Conservation (phyloP, 441 rosid genomes). For the Aleurites moluccanus region DNA sequence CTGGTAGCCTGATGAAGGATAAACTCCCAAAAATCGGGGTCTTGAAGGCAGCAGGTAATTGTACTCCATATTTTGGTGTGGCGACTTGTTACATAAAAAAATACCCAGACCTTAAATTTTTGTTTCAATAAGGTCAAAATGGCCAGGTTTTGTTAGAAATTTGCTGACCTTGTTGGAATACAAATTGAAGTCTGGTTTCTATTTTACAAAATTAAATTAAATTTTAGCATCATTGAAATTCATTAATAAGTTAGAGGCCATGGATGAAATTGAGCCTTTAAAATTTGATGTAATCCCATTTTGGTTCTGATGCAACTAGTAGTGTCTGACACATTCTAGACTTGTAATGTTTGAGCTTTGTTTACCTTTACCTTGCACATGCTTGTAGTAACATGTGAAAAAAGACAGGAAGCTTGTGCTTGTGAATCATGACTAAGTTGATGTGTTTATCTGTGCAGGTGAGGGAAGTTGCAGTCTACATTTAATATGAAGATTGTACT, state of each 20-base stretch:
- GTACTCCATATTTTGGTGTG: no score
- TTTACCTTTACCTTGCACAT: neutral
- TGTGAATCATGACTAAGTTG: no score
- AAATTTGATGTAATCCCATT: neutral
- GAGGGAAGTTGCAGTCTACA: constrained; percentile 15
- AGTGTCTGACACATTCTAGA: no score
- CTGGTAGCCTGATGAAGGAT: constrained; percentile 41
- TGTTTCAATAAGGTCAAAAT: no score
- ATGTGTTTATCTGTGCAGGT: constrained; percentile 26
- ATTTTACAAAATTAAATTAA: neutral
- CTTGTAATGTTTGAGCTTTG: no score
- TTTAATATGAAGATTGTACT: constrained; percentile 18
- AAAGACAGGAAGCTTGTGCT: no score
- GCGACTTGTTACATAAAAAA: no score
- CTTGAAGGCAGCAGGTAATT: constrained; percentile 42
- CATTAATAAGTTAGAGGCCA: no score
- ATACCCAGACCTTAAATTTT: no score
- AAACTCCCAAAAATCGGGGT: constrained; percentile 36
- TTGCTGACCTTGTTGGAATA: neutral
- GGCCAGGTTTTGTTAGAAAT: neutral
- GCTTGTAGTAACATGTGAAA: neutral
- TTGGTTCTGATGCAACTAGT: no score
- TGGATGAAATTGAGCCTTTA: neutral
- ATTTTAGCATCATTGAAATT: no score
- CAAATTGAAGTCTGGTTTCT: neutral